Percentiles rank a stretch among this genome's conserved stretches.
Conservation (phyloP, 139 green algal species). For the Chlorella sp. region DNA sequence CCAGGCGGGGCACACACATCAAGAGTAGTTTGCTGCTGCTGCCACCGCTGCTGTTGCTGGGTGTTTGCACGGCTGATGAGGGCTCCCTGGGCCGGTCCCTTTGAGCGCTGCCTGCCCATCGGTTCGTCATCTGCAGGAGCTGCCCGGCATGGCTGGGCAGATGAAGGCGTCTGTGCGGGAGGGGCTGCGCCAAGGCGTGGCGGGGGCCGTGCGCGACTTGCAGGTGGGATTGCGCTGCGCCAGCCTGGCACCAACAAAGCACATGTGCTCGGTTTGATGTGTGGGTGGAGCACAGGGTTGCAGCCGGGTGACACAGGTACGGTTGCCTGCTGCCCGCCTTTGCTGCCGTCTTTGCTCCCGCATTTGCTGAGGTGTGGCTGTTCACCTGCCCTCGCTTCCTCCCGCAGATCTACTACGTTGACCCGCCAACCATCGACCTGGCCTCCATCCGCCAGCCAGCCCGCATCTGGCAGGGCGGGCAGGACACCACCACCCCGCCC, state of each 20-base stretch:
- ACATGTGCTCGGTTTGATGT: neutral
- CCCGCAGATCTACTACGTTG: neutral
- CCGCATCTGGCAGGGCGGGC: constrained; percentile 9
- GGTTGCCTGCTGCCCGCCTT: neutral
- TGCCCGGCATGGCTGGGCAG: neutral
- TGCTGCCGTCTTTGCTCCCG: too few species aligned
- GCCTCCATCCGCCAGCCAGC: neutral
- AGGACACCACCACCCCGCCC: constrained; percentile 16
- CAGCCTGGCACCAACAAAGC: neutral
- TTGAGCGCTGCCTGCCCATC: too few species aligned
- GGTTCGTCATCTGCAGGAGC: neutral
- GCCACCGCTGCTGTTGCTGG: too few species aligned
- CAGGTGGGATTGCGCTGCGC: neutral
- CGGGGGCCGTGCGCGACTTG: constrained; percentile 1
- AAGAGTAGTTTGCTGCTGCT: too few species aligned
- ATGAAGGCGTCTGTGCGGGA: constrained; percentile 10
- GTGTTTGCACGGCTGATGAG: too few species aligned
- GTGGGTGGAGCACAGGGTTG: too few species aligned
- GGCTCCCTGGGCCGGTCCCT: too few species aligned
- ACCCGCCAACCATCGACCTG: neutral
- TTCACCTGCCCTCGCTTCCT: neutral
- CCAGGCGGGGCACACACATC: too few species aligned
- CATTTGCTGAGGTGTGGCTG: neutral
- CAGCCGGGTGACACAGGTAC: too few species aligned
- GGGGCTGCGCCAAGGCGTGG: constrained; percentile 11